Conservation (phyloP, 768 basidiomycete genomes). For the Arthromyces matolae region DNA sequence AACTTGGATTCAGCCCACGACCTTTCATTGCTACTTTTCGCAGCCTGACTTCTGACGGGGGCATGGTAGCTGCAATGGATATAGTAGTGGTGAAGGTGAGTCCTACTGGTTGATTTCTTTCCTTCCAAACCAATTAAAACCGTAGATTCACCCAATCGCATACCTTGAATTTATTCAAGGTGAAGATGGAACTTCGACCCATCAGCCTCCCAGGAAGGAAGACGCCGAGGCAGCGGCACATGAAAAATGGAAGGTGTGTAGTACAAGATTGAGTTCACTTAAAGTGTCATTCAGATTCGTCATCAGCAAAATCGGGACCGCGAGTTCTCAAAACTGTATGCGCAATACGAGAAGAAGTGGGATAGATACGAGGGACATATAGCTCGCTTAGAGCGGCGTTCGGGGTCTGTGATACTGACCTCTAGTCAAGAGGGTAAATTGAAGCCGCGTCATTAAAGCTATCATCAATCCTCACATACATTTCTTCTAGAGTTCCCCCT, state of each 20-base stretch:
- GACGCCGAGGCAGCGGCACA: slow-evolving; percentile 61
- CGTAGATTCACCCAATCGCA: slow-evolving; percentile 67
- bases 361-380: slow-evolving; percentile 53
- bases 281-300: background rate
- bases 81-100: slow-evolving; percentile 68
- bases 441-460: background rate
- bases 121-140: background rate
- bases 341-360: slow-evolving; percentile 54
- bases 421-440: slow-evolving; percentile 38
- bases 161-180: slow-evolving; percentile 67
- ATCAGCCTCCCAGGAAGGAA: slow-evolving; percentile 63
- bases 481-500: slow-evolving; percentile 34
- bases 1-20: slow-evolving; percentile 69
- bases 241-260: slow-evolving; percentile 67
- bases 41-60: slow-evolving; percentile 81
- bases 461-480: slow-evolving; percentile 4
- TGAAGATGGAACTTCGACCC: slow-evolving; percentile 42
- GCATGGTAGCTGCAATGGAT: slow-evolving; percentile 70
- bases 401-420: slow-evolving; percentile 42
- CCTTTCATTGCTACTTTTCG: slow-evolving; percentile 74
- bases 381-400: slow-evolving; percentile 59
- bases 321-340: slow-evolving; percentile 55
- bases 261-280: background rate
- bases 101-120: background rate
- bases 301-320: slow-evolving; percentile 53